Percentiles rank a stretch among this genome's conserved stretches.
These are phyloP conservation scores for Priceomyces castillae DNA, from an alignment of 805 yeast species.

Conservation along the genomic window DNA sequence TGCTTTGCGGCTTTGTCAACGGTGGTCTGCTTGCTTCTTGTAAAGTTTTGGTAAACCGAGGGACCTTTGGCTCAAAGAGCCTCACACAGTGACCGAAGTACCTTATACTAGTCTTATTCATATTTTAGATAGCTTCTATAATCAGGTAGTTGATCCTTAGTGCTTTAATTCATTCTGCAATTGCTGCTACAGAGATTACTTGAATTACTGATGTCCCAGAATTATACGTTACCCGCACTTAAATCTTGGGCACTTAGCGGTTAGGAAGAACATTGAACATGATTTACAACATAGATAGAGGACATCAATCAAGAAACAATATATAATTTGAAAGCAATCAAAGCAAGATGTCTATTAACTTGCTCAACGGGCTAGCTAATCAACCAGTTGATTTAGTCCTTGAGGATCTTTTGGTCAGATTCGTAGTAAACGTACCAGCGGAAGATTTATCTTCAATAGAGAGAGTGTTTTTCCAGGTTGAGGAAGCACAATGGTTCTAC, in stretches of 20 bases:
- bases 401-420: slow-evolving; percentile 86
- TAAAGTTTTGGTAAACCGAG: slow-evolving; percentile 36
- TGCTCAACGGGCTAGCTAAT: slow-evolving; percentile 54
- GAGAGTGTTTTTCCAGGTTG: slow-evolving; percentile 88
- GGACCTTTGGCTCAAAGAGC: slow-evolving; percentile 15
- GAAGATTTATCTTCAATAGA: slow-evolving; percentile 82
- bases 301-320: background rate
- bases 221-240: background rate
- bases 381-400: slow-evolving; percentile 69
- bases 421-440: slow-evolving; percentile 85
- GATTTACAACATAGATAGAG: background rate
- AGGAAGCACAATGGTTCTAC: slow-evolving; percentile 98
- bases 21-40: slow-evolving; percentile 40
- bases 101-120: background rate
- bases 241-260: background rate
- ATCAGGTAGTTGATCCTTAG: too few relatives aligned
- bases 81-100: slow-evolving; percentile 2
- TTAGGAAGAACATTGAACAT: background rate
- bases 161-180: too few relatives aligned
- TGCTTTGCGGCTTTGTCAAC: slow-evolving; percentile 26
- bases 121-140: background rate
- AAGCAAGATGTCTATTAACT: slow-evolving; percentile 54
- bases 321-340: slow-evolving; percentile 1
- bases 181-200: background rate
- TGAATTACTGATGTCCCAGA: background rate